Base-by-base conservation (phyloP, 345 rosid genomes). In the Murraya paniculata region DNA sequence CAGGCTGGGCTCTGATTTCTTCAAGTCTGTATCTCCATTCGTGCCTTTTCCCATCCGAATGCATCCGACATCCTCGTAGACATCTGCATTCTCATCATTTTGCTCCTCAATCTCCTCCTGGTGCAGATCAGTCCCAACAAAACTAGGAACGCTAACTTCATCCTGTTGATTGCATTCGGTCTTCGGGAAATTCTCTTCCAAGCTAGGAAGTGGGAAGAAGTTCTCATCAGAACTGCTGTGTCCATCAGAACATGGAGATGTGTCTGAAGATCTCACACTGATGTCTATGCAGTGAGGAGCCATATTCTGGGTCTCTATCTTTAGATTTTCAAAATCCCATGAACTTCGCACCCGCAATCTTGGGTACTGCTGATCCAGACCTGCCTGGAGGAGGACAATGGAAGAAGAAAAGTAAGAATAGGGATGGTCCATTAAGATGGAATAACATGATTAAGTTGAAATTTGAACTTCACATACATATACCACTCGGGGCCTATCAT, bases 271-370 rank as follows among this genome's bases (percentile, higher is more conserved):
- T 79, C 87, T 68, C 62, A 68, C 53, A 68, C 84, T 74, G 61
- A 73, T 72, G 74, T 81, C 81, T 22, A 84, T 31, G 68, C 77
- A 71, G 8, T 48, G 84, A 41, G 85, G 87, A 72, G 76, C 87
- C 31, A 83, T 71, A 66, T 76, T 65, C 48, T 88, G 85, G 74
- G 86, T 81, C 66, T 79, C 77, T 60, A 89, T 82, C 73, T 78
- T 73, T 28, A 85, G 79, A 76, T 65, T 79, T 48, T 83, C 91
- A 72, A 85, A 87, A 73, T 84, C 92, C 90, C 91, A 91, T 39
- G 98, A 89, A 68, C 77, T 83, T 57, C 89, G 84, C 81, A 96
- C 87, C 33, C 90, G 88, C 79, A 92, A 79, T 81, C 88, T 89
- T 33, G 97, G 98, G 84, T 94, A 92, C 68, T 86, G 89, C 73